Percentiles rank a stretch among this genome's conserved stretches.
These are phyloP conservation scores for Tagetes patula DNA, from an alignment of 129 eudicot genomes.

Conservation along the genomic window DNA sequence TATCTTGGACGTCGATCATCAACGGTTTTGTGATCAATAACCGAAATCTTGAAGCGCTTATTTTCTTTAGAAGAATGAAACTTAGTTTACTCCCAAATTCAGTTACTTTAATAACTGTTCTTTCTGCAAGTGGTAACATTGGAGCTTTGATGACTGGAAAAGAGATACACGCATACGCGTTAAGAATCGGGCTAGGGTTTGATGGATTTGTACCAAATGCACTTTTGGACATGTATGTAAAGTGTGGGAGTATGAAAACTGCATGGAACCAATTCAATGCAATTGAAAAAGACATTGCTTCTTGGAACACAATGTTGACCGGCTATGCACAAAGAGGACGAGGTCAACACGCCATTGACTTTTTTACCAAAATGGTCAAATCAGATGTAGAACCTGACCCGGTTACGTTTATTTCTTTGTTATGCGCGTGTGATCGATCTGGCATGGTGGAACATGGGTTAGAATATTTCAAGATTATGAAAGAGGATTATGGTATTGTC, in stretches of 20 bases:
- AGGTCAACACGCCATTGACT: conserved; percentile 50
- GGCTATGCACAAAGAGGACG: conserved; percentile 72
- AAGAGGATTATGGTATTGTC: conserved; percentile 34
- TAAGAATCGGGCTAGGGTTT: conserved; percentile 52
- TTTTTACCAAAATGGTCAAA: conserved; percentile 55
- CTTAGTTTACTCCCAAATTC: conserved; percentile 53
- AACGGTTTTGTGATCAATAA: conserved; percentile 66
- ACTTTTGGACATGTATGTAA: conserved; percentile 77
- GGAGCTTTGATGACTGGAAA: conserved; percentile 80
- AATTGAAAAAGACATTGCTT: conserved; percentile 46
- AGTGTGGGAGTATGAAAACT: conserved; percentile 61
- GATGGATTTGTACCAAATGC: conserved; percentile 74
- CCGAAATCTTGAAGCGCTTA: conserved; percentile 64
- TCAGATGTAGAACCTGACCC: conserved; percentile 58
- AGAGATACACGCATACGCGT: conserved; percentile 77
- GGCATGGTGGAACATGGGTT: conserved; percentile 81
- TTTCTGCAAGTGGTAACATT: conserved; percentile 77
- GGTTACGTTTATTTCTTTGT: conserved; percentile 62
- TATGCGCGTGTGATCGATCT: conserved; percentile 82
- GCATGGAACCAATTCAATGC: conserved; percentile 63
- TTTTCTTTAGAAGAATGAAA: conserved; percentile 71
- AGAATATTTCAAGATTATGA: conserved; percentile 57
- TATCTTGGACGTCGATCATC: conserved; percentile 87
- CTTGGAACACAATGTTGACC: conserved; percentile 81
- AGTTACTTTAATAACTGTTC: conserved; percentile 57